Evolutionary conservation across 257 asterid genomes (phyloP), one percentile per base, ranked within the genome.

Genomic region (Echium plantagineum): DNA sequence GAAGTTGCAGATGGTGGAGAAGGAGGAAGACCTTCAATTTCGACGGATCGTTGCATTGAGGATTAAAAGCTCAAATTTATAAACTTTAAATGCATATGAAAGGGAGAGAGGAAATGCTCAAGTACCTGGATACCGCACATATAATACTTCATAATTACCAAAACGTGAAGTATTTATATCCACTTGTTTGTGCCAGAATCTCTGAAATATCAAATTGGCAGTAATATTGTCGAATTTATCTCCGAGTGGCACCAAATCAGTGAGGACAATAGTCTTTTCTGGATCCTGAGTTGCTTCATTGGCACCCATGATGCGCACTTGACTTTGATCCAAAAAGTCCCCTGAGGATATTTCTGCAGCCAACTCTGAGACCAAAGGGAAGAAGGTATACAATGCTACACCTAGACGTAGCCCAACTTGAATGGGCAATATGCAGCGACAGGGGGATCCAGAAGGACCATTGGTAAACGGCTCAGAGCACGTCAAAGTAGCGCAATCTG

Each of bases 241-340:
- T 32, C 94, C 90, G 54, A 86, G 78, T 58, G 98, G 97, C 58
- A 91, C 79, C 86, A 91, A 77, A 78, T 88, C 83, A 47, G 81
- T 61, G 16, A 84, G 93, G 73, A 81, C 94, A 59, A 84, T 63
- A 54, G 94, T 84, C 77, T 88, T 91, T 64, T 83, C 94, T 8
- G 95, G 84, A 75, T 78, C 79, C 57, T 82, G 89, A 67, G 56
- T 81, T 26, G 87, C 94, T 66, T 86, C 86, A 75, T 85, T 88
- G 64, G 98, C 98, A 58, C 95, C 98, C 94, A 85, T 82, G 55
- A 91, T 84, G 24, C 90, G 95, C 58, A 91, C 97, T 83, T 88
- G 97, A 81, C 94, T 84, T 66, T 70, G 89, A 71, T 78, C 79
- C 82, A 88, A 67, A 64, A 73, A 84, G n/a, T 79, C 85, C 56